phyloP scores from a whole-genome alignment of 768 basidiomycete species.

The Lactifluus pinguis region DNA sequence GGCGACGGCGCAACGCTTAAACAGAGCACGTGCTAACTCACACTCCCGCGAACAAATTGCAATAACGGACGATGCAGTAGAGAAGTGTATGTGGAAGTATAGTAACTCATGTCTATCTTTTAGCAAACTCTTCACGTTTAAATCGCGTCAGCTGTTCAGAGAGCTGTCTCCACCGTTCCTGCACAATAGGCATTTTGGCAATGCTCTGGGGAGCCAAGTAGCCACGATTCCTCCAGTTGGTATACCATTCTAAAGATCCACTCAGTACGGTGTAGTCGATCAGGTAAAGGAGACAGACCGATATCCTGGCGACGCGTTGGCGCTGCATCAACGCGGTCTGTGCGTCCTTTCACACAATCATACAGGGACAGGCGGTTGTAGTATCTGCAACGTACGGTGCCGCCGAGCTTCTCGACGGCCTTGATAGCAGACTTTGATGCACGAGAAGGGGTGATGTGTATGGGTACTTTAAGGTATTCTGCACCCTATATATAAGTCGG shows the following conservation, averaged over 20 bases:
- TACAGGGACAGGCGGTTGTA: conserved; percentile 82
- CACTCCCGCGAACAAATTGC: neutral
- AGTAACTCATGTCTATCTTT: conserved; percentile 18
- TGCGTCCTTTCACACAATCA: conserved; percentile 64
- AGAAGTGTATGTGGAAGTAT: neutral
- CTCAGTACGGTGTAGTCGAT: neutral
- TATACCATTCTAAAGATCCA: conserved; percentile 61
- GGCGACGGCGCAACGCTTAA: neutral
- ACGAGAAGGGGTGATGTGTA: conserved; percentile 76
- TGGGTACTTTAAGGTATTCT: conserved; percentile 52
- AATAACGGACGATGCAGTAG: neutral
- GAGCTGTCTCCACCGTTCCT: conserved; percentile 61
- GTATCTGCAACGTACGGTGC: conserved; percentile 81
- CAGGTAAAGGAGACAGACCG: conserved; percentile 37
- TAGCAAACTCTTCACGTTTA: conserved; percentile 31
- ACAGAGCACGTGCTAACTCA: conserved; percentile 1
- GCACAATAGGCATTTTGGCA: conserved; percentile 49
- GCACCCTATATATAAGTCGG: conserved; percentile 41
- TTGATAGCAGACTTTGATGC: conserved; percentile 81
- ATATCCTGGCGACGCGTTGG: conserved; percentile 85
- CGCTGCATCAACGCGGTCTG: conserved; percentile 62
- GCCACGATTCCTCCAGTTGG: conserved; percentile 61
- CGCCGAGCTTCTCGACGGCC: conserved; percentile 75
- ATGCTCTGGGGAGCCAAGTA: conserved; percentile 59
- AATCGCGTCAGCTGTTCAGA: conserved; percentile 53